Percentiles rank a stretch among this genome's conserved stretches.
Evolutionary conservation across 2,329 filamentous ascomycete genomes (phyloP).

Genomic region (Colletotrichum noveboracense): DNA sequence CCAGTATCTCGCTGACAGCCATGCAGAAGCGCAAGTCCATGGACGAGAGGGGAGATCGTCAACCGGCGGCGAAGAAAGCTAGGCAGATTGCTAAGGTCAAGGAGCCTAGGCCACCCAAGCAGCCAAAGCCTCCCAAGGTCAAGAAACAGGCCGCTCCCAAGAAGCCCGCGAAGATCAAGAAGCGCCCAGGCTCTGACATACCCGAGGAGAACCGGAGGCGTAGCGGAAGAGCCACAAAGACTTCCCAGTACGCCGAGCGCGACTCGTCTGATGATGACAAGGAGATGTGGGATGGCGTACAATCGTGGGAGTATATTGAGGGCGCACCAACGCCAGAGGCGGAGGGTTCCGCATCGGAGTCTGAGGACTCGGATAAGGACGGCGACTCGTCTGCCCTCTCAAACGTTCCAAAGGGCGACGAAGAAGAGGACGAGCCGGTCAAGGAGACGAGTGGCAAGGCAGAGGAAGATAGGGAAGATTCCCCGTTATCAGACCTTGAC

Average conservation of each 20-base stretch:
- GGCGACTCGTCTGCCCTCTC: slow-evolving; percentile 10
- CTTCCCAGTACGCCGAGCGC: slow-evolving; percentile 59
- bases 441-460: slow-evolving; percentile 18
- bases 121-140: slow-evolving; percentile 32
- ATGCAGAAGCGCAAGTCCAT: slow-evolving; percentile 63
- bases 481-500: slow-evolving; percentile 12
- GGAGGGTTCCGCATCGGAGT: slow-evolving; percentile 14
- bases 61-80: slow-evolving; percentile 45
- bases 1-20: slow-evolving; percentile 26
- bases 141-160: slow-evolving; percentile 28
- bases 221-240: slow-evolving; percentile 49
- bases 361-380: slow-evolving; percentile 15
- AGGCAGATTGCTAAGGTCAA: slow-evolving; percentile 40
- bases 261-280: slow-evolving; percentile 64
- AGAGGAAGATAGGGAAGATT: slow-evolving; percentile 20
- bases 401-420: slow-evolving; percentile 1
- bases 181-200: slow-evolving; percentile 27
- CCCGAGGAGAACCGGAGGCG: slow-evolving; percentile 54
- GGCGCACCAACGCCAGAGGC: slow-evolving; percentile 29
- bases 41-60: slow-evolving; percentile 54
- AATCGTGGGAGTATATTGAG: slow-evolving; percentile 61
- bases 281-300: slow-evolving; percentile 66
- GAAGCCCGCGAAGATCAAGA: slow-evolving; percentile 30
- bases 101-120: slow-evolving; percentile 18
- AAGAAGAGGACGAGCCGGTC: slow-evolving; percentile 21